Conservation (phyloP, 2,329 filamentous ascomycete species). For the Madurella fahalii region DNA sequence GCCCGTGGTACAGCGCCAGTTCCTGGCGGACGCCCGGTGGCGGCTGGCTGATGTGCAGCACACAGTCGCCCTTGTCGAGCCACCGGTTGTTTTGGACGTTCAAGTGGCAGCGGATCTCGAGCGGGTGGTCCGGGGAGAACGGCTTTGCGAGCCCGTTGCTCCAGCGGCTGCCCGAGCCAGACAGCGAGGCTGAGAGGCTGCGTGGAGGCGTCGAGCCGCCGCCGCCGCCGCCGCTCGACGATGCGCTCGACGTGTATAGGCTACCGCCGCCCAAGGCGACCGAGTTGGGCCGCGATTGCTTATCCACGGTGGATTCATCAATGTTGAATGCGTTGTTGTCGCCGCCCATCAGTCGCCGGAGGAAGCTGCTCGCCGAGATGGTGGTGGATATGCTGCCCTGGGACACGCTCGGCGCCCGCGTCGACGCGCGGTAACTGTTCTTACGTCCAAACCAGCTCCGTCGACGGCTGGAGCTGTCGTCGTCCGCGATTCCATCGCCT, state of each 20-base stretch:
- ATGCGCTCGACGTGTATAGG: conserved; percentile 54
- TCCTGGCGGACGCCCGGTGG: conserved; percentile 57
- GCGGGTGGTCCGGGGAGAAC: conserved; percentile 24
- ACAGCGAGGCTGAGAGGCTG: conserved; percentile 55
- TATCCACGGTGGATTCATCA: conserved; percentile 69
- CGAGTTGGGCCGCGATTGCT: conserved; percentile 47
- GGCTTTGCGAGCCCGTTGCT: conserved; percentile 68
- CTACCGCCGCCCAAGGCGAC: conserved; percentile 47
- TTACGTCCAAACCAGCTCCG: conserved; percentile 59
- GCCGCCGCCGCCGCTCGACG: conserved; percentile 47
- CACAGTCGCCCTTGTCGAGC: conserved; percentile 85
- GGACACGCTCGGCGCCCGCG: conserved; percentile 60
- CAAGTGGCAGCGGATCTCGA: conserved; percentile 70
- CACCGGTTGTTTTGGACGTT: conserved; percentile 75
- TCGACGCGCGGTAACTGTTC: conserved; percentile 61
- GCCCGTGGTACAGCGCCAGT: conserved; percentile 56
- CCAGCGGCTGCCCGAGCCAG: conserved; percentile 46
- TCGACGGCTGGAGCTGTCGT: conserved; percentile 42
- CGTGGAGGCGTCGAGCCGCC: conserved; percentile 46
- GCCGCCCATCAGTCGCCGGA: conserved; percentile 70
- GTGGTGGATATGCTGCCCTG: conserved; percentile 61
- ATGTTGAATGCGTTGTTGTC: conserved; percentile 75
- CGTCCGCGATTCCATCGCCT: conserved; percentile 40
- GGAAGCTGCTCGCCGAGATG: conserved; percentile 68
- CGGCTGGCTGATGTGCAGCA: conserved; percentile 77